Conservation (phyloP, 2,329 filamentous ascomycete genomes). For the Ramularia endophylla region DNA sequence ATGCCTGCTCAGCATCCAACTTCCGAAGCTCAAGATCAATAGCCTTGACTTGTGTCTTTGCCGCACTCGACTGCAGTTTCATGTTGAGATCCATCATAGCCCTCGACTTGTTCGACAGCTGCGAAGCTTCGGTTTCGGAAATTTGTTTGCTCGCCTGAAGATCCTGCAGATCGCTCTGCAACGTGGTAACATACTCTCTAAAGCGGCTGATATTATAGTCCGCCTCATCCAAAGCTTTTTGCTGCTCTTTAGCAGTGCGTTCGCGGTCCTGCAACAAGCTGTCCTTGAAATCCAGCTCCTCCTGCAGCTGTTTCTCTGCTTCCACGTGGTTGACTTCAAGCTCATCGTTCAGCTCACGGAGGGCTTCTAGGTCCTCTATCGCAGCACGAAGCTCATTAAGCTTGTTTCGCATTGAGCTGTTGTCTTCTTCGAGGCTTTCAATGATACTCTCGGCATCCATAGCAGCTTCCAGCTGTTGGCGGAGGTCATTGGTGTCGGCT, state of each 20-base stretch:
- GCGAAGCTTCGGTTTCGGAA: constrained; percentile 86
- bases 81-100: constrained; percentile 97
- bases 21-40: constrained; percentile 85
- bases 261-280: constrained; percentile 75
- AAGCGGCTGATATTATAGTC: constrained; percentile 87
- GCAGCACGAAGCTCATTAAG: constrained; percentile 75
- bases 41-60: constrained; percentile 88
- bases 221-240: constrained; percentile 75
- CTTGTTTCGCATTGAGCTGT: constrained; percentile 74
- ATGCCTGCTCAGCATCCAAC: constrained; percentile 81
- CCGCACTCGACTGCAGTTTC: constrained; percentile 83
- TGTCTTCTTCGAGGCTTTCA: constrained; percentile 82
- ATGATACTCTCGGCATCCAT: constrained; percentile 90
- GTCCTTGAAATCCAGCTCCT: constrained; percentile 87
- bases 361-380: constrained; percentile 79
- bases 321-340: constrained; percentile 90
- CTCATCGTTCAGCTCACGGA: constrained; percentile 92
- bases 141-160: constrained; percentile 89
- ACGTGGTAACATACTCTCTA: constrained; percentile 76
- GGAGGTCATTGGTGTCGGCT: constrained; percentile 72
- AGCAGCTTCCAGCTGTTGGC: constrained; percentile 84
- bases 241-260: constrained; percentile 67
- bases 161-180: constrained; percentile 84
- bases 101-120: constrained; percentile 78
- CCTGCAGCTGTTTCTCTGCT: constrained; percentile 88